Evolutionary conservation across 352 stramenopile species (phyloP).

Genomic region (Saprolegnia parasitica): DNA sequence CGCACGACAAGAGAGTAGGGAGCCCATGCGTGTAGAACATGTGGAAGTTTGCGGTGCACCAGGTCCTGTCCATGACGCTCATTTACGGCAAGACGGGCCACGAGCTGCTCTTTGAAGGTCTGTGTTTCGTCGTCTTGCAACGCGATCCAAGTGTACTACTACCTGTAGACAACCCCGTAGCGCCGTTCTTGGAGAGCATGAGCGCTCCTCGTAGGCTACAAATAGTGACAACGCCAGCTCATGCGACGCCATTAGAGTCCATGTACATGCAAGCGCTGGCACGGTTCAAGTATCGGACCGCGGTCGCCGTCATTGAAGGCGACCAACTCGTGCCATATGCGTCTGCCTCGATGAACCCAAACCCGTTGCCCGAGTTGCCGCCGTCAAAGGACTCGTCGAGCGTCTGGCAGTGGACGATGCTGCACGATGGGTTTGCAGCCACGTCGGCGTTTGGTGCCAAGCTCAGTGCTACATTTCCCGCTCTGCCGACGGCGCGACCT

Average conservation of each 20-base stretch:
- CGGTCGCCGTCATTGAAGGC: slow-evolving; percentile 66
- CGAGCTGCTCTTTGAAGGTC: slow-evolving; percentile 15
- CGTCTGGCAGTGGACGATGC: slow-evolving; percentile 68
- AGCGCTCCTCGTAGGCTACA: not conserved
- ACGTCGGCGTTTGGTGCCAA: not conserved
- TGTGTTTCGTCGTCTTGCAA: not conserved
- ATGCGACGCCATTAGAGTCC: not conserved
- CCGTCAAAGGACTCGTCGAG: slow-evolving; percentile 47
- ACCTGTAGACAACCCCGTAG: slow-evolving; percentile 2
- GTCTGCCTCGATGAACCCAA: slow-evolving; percentile 65
- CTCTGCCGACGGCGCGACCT: slow-evolving; percentile 40
- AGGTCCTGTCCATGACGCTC: slow-evolving; percentile 11
- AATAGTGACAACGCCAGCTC: not conserved
- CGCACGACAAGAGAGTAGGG: too few species aligned
- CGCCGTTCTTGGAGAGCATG: slow-evolving; percentile 11
- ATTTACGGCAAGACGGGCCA: slow-evolving; percentile 20
- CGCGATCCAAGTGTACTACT: not conserved
- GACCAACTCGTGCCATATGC: slow-evolving; percentile 69
- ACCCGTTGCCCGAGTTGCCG: slow-evolving; percentile 53
- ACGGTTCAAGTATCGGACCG: not conserved
- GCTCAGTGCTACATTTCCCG: slow-evolving; percentile 1
- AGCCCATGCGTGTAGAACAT: not conserved
- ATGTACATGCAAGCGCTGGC: not conserved
- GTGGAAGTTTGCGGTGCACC: slow-evolving; percentile 16
- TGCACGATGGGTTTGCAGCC: slow-evolving; percentile 52